These are phyloP conservation scores for Pseudogymnoascus verrucosus DNA, from an alignment of 2,329 filamentous ascomycete genomes.

Conservation along the genomic window DNA sequence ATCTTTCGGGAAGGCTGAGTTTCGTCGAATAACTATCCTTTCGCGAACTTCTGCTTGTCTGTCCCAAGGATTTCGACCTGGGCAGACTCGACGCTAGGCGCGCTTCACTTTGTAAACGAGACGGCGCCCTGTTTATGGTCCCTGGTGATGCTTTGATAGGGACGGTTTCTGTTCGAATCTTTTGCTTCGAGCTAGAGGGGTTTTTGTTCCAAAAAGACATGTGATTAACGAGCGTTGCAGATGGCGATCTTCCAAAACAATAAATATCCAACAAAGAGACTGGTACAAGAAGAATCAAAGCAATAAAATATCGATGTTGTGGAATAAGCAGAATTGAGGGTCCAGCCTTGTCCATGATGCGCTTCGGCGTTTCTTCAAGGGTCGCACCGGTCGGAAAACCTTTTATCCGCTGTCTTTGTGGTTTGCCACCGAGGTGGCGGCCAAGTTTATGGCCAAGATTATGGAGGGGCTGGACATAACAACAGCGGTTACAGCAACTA, in stretches of 20 bases:
- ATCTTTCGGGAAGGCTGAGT: neutral
- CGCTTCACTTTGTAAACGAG: constrained; percentile 5
- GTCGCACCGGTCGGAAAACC: neutral
- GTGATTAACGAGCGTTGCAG: constrained; percentile 3
- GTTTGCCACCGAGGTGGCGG: neutral
- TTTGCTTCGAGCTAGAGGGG: constrained; percentile 9
- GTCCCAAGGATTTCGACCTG: neutral
- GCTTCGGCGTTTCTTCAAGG: neutral
- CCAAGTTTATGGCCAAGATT: neutral
- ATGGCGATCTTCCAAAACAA: neutral
- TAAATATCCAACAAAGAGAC: neutral
- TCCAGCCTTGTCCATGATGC: neutral
- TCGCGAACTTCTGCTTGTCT: neutral
- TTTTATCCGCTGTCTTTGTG: neutral
- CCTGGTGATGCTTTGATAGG: constrained; percentile 2
- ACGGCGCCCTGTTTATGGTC: constrained; percentile 1
- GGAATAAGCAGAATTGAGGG: constrained; percentile 2
- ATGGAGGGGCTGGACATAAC: neutral
- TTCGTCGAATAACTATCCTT: constrained; percentile 7
- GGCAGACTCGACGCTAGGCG: neutral
- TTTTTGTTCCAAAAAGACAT: constrained; percentile 13
- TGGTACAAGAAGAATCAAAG: constrained; percentile 1
- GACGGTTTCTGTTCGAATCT: constrained; percentile 9
- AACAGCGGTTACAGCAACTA: too few relatives aligned
- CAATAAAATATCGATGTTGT: constrained; percentile 1